phyloP scores from a whole-genome alignment of 345 rosid genomes.

The Hibiscus syriacus region DNA sequence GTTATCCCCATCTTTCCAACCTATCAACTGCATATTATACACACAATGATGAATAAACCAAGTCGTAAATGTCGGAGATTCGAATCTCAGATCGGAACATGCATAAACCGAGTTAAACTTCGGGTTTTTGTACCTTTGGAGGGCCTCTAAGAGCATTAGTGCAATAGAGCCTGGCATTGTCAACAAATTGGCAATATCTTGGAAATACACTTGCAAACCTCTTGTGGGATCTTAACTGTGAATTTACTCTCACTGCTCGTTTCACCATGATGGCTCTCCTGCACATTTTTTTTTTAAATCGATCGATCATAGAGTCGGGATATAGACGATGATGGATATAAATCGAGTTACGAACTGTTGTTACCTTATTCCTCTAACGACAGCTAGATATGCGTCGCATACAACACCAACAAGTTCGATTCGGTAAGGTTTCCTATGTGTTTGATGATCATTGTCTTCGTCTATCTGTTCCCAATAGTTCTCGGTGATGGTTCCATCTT shows the following conservation, averaged over 20 bases:
- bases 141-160: constrained; percentile 63
- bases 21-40: constrained; percentile 68
- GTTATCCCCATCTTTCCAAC: constrained; percentile 67
- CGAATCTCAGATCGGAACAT: too few relatives aligned
- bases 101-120: too few relatives aligned
- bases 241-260: too few relatives aligned
- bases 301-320: too few relatives aligned
- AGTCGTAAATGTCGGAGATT: too few relatives aligned
- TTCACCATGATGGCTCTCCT: constrained; percentile 78
- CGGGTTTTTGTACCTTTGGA: constrained; percentile 52
- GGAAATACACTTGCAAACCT: constrained; percentile 77
- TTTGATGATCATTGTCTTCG: constrained; percentile 22
- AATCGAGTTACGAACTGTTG: neutral
- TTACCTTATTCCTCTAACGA: constrained; percentile 81
- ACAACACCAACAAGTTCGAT: constrained; percentile 83
- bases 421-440: constrained; percentile 56
- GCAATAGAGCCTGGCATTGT: too few relatives aligned
- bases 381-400: constrained; percentile 92
- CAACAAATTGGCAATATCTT: constrained; percentile 62
- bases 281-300: neutral
- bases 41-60: too few relatives aligned
- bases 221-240: constrained; percentile 73
- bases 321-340: neutral
- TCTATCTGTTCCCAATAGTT: constrained; percentile 67
- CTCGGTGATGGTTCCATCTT: constrained; percentile 55